phyloP scores from a whole-genome alignment of 179 eudicot species.

The Silene coronaria region DNA sequence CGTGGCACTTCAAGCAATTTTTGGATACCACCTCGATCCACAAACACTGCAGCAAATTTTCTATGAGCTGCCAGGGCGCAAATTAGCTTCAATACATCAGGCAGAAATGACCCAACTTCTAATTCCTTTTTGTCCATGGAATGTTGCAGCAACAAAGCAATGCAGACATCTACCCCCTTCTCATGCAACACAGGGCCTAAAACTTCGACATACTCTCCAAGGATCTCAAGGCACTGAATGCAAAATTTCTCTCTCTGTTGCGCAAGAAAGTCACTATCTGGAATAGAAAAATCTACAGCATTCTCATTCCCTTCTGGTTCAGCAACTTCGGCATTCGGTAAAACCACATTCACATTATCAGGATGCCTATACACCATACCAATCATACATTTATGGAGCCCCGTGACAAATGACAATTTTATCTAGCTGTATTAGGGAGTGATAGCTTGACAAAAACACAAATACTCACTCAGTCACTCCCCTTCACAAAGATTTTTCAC shows the following conservation, averaged over 20 bases:
- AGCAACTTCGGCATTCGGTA: constrained; percentile 31
- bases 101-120: constrained; percentile 45
- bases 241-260: constrained; percentile 76
- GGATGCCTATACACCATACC: constrained; percentile 41
- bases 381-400: constrained; percentile 21
- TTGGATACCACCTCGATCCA: constrained; percentile 94
- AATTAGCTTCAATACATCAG: constrained; percentile 84
- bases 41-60: constrained; percentile 84
- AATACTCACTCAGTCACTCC: not conserved
- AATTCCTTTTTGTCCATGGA: constrained; percentile 49
- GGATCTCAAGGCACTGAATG: constrained; percentile 76
- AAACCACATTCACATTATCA: constrained; percentile 31
- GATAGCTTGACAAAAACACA: not conserved
- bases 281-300: constrained; percentile 55
- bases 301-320: constrained; percentile 53
- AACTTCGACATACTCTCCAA: constrained; percentile 97
- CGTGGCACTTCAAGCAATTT: constrained; percentile 79
- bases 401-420: not conserved
- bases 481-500: not conserved
- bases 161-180: constrained; percentile 91
- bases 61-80: constrained; percentile 88
- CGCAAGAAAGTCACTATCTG: constrained; percentile 52
- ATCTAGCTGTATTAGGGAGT: constrained; percentile 3
- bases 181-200: constrained; percentile 92
- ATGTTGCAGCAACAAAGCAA: constrained; percentile 58